A percentile compares a stretch with the other conserved stretches of the same genome.
Conservation (phyloP, 164 flowering plant genomes). For the Stephania yunnanensis region DNA sequence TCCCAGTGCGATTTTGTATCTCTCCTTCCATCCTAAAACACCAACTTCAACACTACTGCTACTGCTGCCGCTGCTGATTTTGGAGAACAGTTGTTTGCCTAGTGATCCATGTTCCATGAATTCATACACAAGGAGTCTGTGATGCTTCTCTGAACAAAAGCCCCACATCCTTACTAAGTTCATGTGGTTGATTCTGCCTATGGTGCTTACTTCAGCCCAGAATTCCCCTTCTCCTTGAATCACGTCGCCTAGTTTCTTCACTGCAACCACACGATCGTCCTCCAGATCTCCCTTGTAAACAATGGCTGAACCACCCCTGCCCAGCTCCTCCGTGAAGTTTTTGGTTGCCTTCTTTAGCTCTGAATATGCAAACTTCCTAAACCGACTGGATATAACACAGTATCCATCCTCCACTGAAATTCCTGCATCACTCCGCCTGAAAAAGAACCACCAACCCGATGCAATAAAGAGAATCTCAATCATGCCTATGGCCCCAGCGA, state of each 20-base stretch:
- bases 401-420: conserved; percentile 15
- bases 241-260: conserved; percentile 19
- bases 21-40: conserved; percentile 5
- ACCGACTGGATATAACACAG: conserved; percentile 9
- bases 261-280: conserved; percentile 17
- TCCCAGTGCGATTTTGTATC: conserved; percentile 10
- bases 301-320: conserved; percentile 22
- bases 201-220: conserved; percentile 24
- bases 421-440: neutral
- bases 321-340: conserved; percentile 21
- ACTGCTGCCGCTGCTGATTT: too few relatives aligned
- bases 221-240: conserved; percentile 25
- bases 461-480: conserved; percentile 15
- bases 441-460: conserved; percentile 16
- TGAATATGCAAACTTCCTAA: conserved; percentile 20
- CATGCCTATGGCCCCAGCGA: conserved; percentile 11
- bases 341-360: conserved; percentile 20
- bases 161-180: conserved; percentile 29
- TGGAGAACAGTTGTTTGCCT: conserved; percentile 15
- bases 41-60: neutral
- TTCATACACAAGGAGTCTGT: conserved; percentile 20
- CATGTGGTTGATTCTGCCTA: conserved; percentile 24
- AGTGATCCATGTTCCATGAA: conserved; percentile 18
- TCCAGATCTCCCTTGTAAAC: conserved; percentile 18
- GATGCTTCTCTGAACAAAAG: conserved; percentile 15